phyloP scores from a whole-genome alignment of 345 rosid genomes.

The Eucalyptus urophylla region DNA sequence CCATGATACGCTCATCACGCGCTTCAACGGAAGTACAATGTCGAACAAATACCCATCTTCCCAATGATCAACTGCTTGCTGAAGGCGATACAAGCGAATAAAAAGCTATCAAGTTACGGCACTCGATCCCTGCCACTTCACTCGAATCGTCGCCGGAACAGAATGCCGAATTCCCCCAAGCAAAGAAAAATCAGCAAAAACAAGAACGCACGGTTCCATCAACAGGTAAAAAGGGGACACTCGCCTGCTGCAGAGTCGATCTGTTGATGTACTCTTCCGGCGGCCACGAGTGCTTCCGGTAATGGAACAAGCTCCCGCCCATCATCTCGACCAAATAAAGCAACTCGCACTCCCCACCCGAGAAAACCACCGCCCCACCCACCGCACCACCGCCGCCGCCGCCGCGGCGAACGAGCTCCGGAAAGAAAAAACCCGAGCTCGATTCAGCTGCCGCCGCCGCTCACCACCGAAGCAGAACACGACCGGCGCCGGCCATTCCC shows the following conservation, averaged over 20 bases:
- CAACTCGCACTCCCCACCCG: not conserved
- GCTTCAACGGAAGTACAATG: not conserved
- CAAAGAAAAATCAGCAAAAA: not conserved
- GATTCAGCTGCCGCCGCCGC: not conserved
- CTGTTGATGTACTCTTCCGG: constrained; percentile 78
- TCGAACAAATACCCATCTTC: not conserved
- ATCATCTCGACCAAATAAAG: constrained; percentile 30
- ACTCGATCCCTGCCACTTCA: not conserved
- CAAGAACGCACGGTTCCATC: not conserved
- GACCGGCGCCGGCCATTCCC: not conserved
- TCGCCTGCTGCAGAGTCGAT: constrained; percentile 55
- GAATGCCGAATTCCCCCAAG: not conserved
- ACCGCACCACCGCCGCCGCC: not conserved
- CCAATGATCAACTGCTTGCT: not conserved
- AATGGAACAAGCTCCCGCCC: constrained; percentile 62
- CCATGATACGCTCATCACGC: not conserved
- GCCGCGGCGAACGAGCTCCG: not conserved
- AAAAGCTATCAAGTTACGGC: not conserved
- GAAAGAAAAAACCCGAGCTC: not conserved
- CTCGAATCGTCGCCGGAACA: not conserved
- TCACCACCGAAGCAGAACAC: not conserved
- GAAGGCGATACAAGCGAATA: not conserved
- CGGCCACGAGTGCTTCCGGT: constrained; percentile 88
- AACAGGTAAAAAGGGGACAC: not conserved
- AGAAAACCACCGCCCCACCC: not conserved